These are phyloP conservation scores for Oryza rufipogon DNA, from an alignment of 176 grass and related monocot genomes.

Conservation along the genomic window DNA sequence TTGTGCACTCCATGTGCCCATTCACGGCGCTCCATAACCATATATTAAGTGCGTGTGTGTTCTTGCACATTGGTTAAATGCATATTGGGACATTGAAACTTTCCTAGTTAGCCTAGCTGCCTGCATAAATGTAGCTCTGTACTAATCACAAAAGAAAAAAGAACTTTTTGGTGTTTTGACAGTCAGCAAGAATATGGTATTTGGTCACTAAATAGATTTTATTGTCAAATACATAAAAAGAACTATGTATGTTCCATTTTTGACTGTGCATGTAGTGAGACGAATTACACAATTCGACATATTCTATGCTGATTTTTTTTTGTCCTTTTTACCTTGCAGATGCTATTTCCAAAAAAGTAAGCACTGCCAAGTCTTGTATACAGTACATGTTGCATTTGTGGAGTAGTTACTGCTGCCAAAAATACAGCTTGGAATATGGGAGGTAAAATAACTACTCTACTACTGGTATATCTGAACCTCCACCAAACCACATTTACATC, in stretches of 20 bases:
- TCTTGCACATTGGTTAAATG: background rate
- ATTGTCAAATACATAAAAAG: background rate
- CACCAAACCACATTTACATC: slow-evolving; percentile 1
- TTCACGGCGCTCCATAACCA: background rate
- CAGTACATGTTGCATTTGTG: background rate
- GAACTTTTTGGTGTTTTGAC: background rate
- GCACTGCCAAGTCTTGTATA: background rate
- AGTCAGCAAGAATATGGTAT: background rate
- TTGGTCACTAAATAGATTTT: background rate
- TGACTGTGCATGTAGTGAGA: background rate
- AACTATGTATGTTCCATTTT: background rate
- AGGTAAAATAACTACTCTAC: background rate
- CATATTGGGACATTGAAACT: background rate
- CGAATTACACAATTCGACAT: background rate
- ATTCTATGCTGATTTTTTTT: background rate
- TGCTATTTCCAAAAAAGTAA: background rate
- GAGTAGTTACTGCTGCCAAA: background rate
- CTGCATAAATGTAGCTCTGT: background rate
- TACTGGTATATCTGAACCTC: background rate
- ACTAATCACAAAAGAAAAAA: background rate
- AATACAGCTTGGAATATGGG: background rate
- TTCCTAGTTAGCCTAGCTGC: background rate
- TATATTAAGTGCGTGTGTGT: background rate
- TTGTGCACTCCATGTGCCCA: slow-evolving; percentile 1
- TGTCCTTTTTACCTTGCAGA: background rate